A percentile compares a stretch with the other conserved stretches of the same genome.
phyloP scores from a whole-genome alignment of 371 early-diverging fungal species.

The Mucor saturninus region DNA sequence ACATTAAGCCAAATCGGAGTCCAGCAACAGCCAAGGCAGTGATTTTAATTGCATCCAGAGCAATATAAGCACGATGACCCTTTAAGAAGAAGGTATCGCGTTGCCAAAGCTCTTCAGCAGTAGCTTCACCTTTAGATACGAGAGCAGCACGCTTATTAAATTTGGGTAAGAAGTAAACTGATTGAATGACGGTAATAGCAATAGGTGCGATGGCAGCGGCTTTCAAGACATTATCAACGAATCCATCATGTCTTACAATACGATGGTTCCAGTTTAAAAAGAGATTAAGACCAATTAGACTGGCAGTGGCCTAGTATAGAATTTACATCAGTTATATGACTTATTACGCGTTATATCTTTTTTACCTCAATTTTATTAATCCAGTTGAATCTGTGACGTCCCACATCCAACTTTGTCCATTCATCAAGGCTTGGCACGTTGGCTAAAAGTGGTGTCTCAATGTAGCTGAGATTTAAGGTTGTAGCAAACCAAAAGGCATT shows the following conservation, averaged over 20 bases:
- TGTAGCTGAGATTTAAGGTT: conserved; percentile 26
- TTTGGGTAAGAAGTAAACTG: conserved; percentile 29
- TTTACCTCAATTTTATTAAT: conserved; percentile 40
- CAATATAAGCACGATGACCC: conserved; percentile 41
- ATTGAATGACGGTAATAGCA: conserved; percentile 33
- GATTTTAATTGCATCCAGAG: conserved; percentile 46
- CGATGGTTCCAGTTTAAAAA: conserved; percentile 34
- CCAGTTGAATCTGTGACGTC: conserved; percentile 34
- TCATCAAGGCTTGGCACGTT: conserved; percentile 27
- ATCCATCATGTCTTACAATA: conserved; percentile 28
- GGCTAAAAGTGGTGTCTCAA: conserved; percentile 34
- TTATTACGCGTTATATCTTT: neutral
- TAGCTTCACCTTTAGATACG: conserved; percentile 13
- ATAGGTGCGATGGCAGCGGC: conserved; percentile 28
- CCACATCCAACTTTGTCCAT: conserved; percentile 27
- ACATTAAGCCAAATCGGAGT: conserved; percentile 47
- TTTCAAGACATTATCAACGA: conserved; percentile 26
- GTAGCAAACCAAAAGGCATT: conserved; percentile 35
- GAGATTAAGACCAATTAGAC: conserved; percentile 28
- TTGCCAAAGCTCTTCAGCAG: conserved; percentile 27
- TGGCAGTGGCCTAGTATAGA: conserved; percentile 20
- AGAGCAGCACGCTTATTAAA: conserved; percentile 23
- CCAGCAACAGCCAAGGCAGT: conserved; percentile 50
- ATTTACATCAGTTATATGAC: neutral
- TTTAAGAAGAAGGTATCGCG: conserved; percentile 27